Evolutionary conservation across 441 rosid species (phyloP).

Genomic region (Eruca vesicaria): DNA sequence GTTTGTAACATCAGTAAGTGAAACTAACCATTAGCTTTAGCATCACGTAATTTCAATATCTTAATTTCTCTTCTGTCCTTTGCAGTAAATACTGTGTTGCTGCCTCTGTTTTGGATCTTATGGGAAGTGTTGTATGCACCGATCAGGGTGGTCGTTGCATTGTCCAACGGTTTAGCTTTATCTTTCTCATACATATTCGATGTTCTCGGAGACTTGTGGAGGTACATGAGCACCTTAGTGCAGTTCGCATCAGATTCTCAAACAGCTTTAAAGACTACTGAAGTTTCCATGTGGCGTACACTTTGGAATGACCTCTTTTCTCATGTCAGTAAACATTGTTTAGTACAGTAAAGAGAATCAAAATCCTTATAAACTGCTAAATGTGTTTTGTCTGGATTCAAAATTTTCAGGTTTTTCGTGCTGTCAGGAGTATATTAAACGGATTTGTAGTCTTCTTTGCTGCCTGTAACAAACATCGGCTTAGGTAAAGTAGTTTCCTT

Average conservation of each 20-base stretch:
- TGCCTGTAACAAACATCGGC: constrained; percentile 97
- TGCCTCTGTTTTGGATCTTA: constrained; percentile 59
- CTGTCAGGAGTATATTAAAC: constrained; percentile 80
- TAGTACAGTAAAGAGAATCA: not conserved
- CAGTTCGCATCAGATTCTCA: constrained; percentile 65
- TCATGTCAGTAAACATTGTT: constrained; percentile 53
- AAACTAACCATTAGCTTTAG: not conserved
- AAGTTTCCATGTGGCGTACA: constrained; percentile 82
- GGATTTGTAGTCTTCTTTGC: constrained; percentile 88
- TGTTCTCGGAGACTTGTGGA: constrained; percentile 53
- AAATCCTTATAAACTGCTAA: constrained; percentile 15
- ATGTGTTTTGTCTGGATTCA: not conserved
- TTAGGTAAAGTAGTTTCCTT: constrained; percentile 53
- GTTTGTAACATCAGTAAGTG: constrained; percentile 61
- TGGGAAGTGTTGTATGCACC: constrained; percentile 79
- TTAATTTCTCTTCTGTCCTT: not conserved
- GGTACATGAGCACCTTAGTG: constrained; percentile 46
- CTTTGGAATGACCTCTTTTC: constrained; percentile 98
- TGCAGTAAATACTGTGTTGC: constrained; percentile 60
- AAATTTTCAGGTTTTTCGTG: constrained; percentile 78
- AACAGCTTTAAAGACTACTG: constrained; percentile 52
- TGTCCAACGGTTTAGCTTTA: constrained; percentile 45
- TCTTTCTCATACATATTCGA: constrained; percentile 44
- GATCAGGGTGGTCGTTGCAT: constrained; percentile 56
- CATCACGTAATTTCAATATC: not conserved